Conservation (phyloP, 805 yeast species). For the Yueomyces sp. region DNA sequence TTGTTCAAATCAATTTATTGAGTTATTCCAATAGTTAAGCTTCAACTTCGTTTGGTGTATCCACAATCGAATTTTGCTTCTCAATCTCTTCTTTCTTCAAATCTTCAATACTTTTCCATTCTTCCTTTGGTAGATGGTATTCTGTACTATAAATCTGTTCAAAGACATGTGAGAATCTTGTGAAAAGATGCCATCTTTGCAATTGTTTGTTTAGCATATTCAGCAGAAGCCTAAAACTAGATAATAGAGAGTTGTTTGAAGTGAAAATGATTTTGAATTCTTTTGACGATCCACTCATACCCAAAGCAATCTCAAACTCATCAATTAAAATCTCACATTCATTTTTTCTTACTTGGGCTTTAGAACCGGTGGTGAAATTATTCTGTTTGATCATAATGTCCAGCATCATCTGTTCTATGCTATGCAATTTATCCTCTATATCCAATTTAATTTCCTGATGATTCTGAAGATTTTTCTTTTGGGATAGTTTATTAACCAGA, state of each 20-base stretch:
- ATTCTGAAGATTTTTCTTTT: slow-evolving; percentile 16
- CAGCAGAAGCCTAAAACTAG: slow-evolving; percentile 15
- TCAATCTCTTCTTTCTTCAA: background rate
- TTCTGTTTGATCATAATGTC: slow-evolving; percentile 5
- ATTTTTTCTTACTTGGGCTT: slow-evolving; percentile 7
- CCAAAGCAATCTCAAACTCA: slow-evolving; percentile 10
- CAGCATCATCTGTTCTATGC: slow-evolving; percentile 13
- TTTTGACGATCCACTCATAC: slow-evolving; percentile 17
- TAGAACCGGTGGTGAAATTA: background rate
- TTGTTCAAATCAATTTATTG: too few species aligned
- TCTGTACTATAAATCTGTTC: slow-evolving; percentile 10
- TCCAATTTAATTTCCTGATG: slow-evolving; percentile 19
- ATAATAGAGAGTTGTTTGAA: slow-evolving; percentile 15
- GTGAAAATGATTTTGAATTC: slow-evolving; percentile 18
- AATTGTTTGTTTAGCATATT: slow-evolving; percentile 13
- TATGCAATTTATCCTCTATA: slow-evolving; percentile 12
- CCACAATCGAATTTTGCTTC: too few species aligned
- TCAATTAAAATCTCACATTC: background rate
- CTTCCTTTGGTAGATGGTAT: slow-evolving; percentile 9
- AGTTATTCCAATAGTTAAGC: too few species aligned
- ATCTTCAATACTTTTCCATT: slow-evolving; percentile 4
- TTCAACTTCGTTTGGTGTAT: too few species aligned
- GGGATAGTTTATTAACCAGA: slow-evolving; percentile 16
- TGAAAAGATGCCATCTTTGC: slow-evolving; percentile 11
- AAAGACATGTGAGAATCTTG: slow-evolving; percentile 13